Conservation (phyloP, 345 rosid species). For the Bruguiera sexangula region DNA sequence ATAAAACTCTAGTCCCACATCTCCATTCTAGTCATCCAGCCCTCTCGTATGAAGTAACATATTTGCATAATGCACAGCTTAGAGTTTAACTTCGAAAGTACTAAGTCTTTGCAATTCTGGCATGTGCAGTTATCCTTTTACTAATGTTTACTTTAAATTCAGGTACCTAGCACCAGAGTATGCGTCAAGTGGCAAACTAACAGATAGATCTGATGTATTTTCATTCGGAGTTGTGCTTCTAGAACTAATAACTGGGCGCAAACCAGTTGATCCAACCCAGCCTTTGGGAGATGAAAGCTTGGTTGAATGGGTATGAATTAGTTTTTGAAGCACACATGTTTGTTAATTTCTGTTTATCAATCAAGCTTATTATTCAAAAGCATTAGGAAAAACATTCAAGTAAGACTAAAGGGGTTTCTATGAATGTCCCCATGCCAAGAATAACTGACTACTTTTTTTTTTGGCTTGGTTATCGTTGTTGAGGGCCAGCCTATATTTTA, state of each 20-base stretch:
- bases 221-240: constrained; percentile 96
- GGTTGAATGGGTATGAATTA: constrained; percentile 85
- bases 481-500: no score
- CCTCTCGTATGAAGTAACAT: neutral
- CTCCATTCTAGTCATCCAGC: no score
- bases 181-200: constrained; percentile 92
- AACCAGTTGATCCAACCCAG: constrained; percentile 73
- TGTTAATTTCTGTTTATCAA: neutral
- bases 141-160: constrained; percentile 15
- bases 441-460: no score
- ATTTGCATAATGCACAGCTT: neutral
- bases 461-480: no score
- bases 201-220: constrained; percentile 91
- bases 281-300: constrained; percentile 97
- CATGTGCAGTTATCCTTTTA: neutral
- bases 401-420: no score
- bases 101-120: neutral
- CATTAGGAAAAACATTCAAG: neutral
- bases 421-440: no score
- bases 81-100: neutral
- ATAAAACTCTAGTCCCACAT: no score
- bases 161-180: constrained; percentile 97
- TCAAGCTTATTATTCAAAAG: neutral
- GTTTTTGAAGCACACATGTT: neutral
- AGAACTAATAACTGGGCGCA: constrained; percentile 92